A percentile compares a stretch with the other conserved stretches of the same genome.
Conservation (phyloP, 768 basidiomycete genomes). For the Tylopilus felleus region DNA sequence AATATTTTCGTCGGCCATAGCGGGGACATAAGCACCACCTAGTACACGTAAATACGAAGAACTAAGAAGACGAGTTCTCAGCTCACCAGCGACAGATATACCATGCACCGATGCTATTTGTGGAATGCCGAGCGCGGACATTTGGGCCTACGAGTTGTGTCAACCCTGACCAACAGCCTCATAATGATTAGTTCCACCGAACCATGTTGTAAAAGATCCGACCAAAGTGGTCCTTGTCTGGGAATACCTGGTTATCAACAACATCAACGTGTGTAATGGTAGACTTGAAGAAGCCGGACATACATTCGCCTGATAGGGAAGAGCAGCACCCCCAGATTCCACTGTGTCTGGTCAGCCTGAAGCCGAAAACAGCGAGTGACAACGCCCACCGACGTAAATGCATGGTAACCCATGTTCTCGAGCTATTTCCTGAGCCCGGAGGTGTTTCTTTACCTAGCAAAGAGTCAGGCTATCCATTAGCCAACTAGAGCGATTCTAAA, state of each 20-base stretch:
- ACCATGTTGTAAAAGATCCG: constrained; percentile 98
- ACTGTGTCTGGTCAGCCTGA: constrained; percentile 43
- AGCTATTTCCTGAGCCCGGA: constrained; percentile 94
- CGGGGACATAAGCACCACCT: constrained; percentile 93
- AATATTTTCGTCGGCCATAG: constrained; percentile 94
- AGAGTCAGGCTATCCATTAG: neutral
- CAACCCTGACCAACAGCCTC: constrained; percentile 1
- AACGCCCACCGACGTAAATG: constrained; percentile 77
- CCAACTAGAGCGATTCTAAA: neutral
- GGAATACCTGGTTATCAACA: constrained; percentile 58
- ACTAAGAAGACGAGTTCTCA: neutral
- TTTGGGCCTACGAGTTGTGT: constrained; percentile 65
- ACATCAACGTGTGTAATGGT: neutral
- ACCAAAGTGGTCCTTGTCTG: constrained; percentile 93
- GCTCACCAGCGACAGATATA: constrained; percentile 80
- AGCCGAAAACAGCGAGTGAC: neutral
- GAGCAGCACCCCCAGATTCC: constrained; percentile 90
- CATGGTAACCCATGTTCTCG: constrained; percentile 86
- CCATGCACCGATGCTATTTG: constrained; percentile 94
- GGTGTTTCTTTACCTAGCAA: constrained; percentile 84
- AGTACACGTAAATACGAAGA: constrained; percentile 5
- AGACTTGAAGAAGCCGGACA: neutral
- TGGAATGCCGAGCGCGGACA: constrained; percentile 88
- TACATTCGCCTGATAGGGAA: constrained; percentile 87
- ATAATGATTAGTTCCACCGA: neutral